These are phyloP conservation scores for Hygrophorus russula DNA, from an alignment of 768 basidiomycete genomes.

Conservation along the genomic window DNA sequence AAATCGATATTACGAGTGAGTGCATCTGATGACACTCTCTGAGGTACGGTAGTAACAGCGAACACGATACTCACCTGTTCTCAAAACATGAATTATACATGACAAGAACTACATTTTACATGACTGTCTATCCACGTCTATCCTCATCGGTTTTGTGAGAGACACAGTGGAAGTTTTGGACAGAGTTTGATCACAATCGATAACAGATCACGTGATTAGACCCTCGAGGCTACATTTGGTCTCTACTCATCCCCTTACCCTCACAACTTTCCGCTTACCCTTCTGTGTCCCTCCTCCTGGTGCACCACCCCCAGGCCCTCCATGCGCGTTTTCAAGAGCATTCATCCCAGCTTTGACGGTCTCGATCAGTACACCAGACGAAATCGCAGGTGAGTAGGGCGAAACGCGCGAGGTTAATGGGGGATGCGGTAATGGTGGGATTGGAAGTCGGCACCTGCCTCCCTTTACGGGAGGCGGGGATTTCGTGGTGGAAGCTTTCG, in stretches of 20 bases:
- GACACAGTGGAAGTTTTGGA: too few relatives aligned
- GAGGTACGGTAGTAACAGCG: too few relatives aligned
- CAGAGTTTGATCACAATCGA: too few relatives aligned
- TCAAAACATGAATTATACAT: too few relatives aligned
- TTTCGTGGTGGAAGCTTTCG: constrained; percentile 34
- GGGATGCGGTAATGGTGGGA: constrained; percentile 69
- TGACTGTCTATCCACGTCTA: too few relatives aligned
- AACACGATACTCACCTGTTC: too few relatives aligned
- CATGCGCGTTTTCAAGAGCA: constrained; percentile 39
- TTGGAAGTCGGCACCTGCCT: constrained; percentile 42
- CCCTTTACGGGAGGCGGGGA: constrained; percentile 21
- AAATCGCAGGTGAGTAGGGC: constrained; percentile 68
- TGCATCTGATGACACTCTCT: too few relatives aligned
- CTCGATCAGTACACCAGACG: constrained; percentile 69
- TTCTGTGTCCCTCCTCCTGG: constrained; percentile 41
- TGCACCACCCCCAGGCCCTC: constrained; percentile 19
- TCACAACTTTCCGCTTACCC: constrained; percentile 72
- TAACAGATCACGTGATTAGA: too few relatives aligned
- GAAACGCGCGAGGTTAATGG: constrained; percentile 65
- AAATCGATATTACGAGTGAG: background rate
- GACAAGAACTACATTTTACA: too few relatives aligned
- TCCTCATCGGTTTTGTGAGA: too few relatives aligned
- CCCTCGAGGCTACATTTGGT: too few relatives aligned
- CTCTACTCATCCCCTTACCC: constrained; percentile 41
- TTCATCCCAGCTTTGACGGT: constrained; percentile 82